phyloP scores from a whole-genome alignment of 306 rosid genomes.

The Rosa lucieae region DNA sequence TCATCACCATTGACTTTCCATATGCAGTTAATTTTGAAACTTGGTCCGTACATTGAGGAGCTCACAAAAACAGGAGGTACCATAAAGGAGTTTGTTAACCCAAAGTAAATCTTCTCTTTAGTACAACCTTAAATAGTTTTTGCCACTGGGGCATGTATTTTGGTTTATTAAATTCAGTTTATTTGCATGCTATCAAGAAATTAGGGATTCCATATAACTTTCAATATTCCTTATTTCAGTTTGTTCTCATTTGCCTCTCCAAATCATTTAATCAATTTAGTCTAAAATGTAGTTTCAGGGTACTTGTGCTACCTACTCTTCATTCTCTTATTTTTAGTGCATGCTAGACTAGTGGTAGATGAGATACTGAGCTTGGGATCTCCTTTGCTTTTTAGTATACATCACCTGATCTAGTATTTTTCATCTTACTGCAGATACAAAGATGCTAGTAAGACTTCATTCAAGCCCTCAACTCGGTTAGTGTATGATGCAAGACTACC shows the following conservation, averaged over 20 bases:
- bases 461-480: conserved; percentile 89
- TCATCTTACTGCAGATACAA: conserved; percentile 62
- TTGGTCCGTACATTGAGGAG: conserved; percentile 82
- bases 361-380: conserved; percentile 1
- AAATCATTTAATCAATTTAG: background rate
- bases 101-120: conserved; percentile 62
- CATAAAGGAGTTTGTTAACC: conserved; percentile 84
- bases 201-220: background rate
- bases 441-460: conserved; percentile 87
- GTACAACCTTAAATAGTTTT: background rate
- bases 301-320: background rate
- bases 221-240: background rate
- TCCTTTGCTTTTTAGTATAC: conserved; percentile 1
- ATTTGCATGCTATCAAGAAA: background rate
- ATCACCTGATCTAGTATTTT: background rate
- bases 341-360: background rate
- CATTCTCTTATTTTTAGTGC: background rate
- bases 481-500: conserved; percentile 99
- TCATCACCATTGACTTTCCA: background rate
- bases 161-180: background rate
- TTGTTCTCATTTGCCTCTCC: background rate
- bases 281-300: background rate
- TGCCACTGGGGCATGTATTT: background rate
- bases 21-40: conserved; percentile 84
- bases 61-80: conserved; percentile 35